Percentiles rank a stretch among this genome's conserved stretches.
Evolutionary conservation across 75 land plant species (phyloP).

Genomic region (Picea glauca): DNA sequence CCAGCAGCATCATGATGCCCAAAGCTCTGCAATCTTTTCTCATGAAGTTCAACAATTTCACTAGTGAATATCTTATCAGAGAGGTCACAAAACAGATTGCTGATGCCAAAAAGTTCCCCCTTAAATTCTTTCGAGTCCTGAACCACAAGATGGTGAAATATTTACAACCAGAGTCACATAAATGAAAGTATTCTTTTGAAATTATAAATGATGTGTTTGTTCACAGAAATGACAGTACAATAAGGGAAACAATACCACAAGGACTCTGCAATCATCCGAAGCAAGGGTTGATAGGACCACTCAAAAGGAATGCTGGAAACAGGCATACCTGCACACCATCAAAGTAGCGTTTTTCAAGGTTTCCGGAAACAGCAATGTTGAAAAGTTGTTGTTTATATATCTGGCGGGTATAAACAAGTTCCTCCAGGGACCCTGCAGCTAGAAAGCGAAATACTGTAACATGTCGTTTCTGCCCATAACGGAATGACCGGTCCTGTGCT

Average conservation of each 20-base stretch:
- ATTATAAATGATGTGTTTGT: background rate
- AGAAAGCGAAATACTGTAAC: conserved; percentile 89
- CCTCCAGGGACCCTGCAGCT: conserved; percentile 95
- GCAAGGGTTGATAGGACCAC: background rate
- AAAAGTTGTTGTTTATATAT: conserved; percentile 94
- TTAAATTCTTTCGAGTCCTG: conserved; percentile 91
- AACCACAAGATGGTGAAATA: conserved; percentile 3
- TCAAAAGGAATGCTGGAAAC: background rate
- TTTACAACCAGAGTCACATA: background rate
- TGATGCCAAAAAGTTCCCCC: conserved; percentile 95
- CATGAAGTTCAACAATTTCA: conserved; percentile 86
- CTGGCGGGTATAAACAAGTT: conserved; percentile 88
- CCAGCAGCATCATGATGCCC: conserved; percentile 3
- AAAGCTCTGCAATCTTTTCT: conserved; percentile 16
- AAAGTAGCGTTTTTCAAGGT: conserved; percentile 91
- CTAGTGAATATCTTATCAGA: conserved; percentile 86
- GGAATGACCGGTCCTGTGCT: conserved; percentile 95
- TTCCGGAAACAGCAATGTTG: conserved; percentile 94
- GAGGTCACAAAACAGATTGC: conserved; percentile 86
- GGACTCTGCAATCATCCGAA: background rate
- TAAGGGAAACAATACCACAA: background rate
- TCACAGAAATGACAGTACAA: background rate
- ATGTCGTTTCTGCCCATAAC: conserved; percentile 91
- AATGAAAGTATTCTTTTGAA: background rate
- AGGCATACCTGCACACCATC: conserved; percentile 90